Percentiles rank a stretch among this genome's conserved stretches.
These are phyloP conservation scores for Cercophora sp. DNA, from an alignment of 495 filamentous ascomycete species.

Conservation along the genomic window DNA sequence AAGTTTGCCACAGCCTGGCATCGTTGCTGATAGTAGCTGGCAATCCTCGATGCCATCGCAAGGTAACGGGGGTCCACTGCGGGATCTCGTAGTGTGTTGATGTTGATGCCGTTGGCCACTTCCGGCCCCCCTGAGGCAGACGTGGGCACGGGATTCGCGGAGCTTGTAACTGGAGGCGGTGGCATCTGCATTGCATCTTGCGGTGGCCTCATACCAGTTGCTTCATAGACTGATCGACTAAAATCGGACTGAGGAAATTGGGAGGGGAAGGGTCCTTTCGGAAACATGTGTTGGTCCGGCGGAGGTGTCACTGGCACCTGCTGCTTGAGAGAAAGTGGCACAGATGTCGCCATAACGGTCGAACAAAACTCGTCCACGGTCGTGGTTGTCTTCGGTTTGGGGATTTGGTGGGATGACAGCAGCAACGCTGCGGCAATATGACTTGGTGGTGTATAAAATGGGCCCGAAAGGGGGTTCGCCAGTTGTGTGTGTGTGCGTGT, in stretches of 20 bases:
- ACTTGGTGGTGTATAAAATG: no score
- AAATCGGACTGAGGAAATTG: slow-evolving; percentile 9
- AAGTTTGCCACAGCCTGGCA: slow-evolving; percentile 31
- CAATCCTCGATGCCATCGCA: slow-evolving; percentile 37
- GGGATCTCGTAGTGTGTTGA: slow-evolving; percentile 3
- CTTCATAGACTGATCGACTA: slow-evolving; percentile 1
- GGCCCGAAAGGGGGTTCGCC: no score
- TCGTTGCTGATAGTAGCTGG: slow-evolving; percentile 35
- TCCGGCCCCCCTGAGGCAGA: not conserved
- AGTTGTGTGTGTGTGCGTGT: no score
- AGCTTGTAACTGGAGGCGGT: not conserved
- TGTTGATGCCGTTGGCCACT: not conserved
- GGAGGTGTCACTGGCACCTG: slow-evolving; percentile 28
- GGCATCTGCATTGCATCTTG: not conserved
- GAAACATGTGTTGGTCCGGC: slow-evolving; percentile 28
- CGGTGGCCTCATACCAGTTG: slow-evolving; percentile 9
- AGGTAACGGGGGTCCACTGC: slow-evolving; percentile 28
- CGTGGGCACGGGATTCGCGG: not conserved
- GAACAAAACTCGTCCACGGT: no score
- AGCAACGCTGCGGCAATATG: no score
- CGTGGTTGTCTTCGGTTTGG: no score
- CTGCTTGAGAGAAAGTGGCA: slow-evolving; percentile 22
- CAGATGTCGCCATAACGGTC: slow-evolving; percentile 26
- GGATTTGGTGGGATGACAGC: no score
- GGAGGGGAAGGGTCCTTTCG: slow-evolving; percentile 13